A percentile compares a stretch with the other conserved stretches of the same genome.
These are phyloP conservation scores for Bolboschoenus planiculmis DNA, from an alignment of 176 grass and related monocot species.

Conservation along the genomic window DNA sequence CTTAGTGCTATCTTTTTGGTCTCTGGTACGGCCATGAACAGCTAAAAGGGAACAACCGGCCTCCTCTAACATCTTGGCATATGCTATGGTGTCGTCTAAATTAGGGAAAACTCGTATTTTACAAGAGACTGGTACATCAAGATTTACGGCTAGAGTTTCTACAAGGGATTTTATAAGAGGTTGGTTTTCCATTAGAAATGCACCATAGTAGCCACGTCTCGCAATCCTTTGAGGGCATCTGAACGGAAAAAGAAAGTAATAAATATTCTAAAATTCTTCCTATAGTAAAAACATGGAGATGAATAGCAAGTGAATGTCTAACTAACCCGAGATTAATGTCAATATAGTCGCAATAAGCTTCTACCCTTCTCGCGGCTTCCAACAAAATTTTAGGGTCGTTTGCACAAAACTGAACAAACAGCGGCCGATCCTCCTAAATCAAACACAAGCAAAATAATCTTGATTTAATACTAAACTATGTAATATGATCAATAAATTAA, in stretches of 20 bases:
- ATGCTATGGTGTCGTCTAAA: slow-evolving; percentile 70
- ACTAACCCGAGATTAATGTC: slow-evolving; percentile 95
- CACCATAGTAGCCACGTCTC: slow-evolving; percentile 84
- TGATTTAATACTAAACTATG: background rate
- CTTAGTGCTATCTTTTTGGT: slow-evolving; percentile 89
- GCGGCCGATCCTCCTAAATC: slow-evolving; percentile 78
- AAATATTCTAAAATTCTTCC: background rate
- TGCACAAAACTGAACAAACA: slow-evolving; percentile 98
- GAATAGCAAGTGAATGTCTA: slow-evolving; percentile 8
- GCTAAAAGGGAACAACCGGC: slow-evolving; percentile 84
- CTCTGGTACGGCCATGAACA: slow-evolving; percentile 90
- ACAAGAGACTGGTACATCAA: slow-evolving; percentile 76
- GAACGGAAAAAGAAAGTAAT: slow-evolving; percentile 24
- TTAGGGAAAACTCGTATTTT: slow-evolving; percentile 81
- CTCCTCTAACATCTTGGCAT: slow-evolving; percentile 96
- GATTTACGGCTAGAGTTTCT: slow-evolving; percentile 59
- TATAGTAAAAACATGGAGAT: background rate
- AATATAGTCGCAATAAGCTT: slow-evolving; percentile 81
- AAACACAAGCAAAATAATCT: background rate
- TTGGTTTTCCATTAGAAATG: slow-evolving; percentile 97
- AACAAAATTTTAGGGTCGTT: slow-evolving; percentile 94
- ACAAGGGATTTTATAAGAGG: slow-evolving; percentile 77
- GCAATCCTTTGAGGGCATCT: slow-evolving; percentile 95
- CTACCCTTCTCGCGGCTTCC: slow-evolving; percentile 75
- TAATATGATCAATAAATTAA: background rate